Evolutionary conservation across 2,329 filamentous ascomycete species (phyloP).

Genomic region (Colletotrichum sojae): DNA sequence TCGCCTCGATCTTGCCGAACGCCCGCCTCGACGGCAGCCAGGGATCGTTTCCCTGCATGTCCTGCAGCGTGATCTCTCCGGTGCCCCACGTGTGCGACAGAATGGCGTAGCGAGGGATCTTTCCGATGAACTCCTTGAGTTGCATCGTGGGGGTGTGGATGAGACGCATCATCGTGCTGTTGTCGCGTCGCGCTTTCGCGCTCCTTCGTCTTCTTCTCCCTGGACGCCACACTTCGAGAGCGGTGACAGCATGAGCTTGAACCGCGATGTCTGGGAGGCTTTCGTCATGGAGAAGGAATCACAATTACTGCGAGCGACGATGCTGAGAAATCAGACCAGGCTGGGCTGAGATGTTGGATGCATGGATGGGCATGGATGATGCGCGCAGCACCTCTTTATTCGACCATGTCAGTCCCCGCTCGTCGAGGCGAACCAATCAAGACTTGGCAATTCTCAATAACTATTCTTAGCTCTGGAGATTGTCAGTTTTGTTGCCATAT

Average conservation of each 20-base stretch:
- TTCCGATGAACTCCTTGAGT: slow-evolving; percentile 26
- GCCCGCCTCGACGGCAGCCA: background rate
- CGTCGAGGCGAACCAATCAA: background rate
- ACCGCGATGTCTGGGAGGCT: too few species aligned
- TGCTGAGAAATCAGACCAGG: background rate
- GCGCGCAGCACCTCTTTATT: too few species aligned
- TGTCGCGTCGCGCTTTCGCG: background rate
- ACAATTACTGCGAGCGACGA: too few species aligned
- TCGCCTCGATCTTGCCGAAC: slow-evolving; percentile 5
- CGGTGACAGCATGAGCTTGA: too few species aligned
- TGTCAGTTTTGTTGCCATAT: too few species aligned
- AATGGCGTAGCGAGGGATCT: slow-evolving; percentile 7
- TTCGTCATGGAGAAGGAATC: too few species aligned
- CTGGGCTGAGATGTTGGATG: too few species aligned
- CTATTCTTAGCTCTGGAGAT: background rate
- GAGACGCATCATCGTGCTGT: slow-evolving; percentile 13
- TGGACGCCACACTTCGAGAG: too few species aligned
- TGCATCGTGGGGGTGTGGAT: slow-evolving; percentile 23
- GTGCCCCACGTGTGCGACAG: slow-evolving; percentile 17
- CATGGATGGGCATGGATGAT: too few species aligned
- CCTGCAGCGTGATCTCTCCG: background rate
- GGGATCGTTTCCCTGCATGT: background rate
- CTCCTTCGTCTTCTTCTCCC: background rate
- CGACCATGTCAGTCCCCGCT: background rate
- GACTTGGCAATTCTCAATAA: background rate